Evolutionary conservation across 2,329 filamentous ascomycete genomes (phyloP), one percentile per base, ranked within the genome.

Genomic region (Epichloe scottii): DNA sequence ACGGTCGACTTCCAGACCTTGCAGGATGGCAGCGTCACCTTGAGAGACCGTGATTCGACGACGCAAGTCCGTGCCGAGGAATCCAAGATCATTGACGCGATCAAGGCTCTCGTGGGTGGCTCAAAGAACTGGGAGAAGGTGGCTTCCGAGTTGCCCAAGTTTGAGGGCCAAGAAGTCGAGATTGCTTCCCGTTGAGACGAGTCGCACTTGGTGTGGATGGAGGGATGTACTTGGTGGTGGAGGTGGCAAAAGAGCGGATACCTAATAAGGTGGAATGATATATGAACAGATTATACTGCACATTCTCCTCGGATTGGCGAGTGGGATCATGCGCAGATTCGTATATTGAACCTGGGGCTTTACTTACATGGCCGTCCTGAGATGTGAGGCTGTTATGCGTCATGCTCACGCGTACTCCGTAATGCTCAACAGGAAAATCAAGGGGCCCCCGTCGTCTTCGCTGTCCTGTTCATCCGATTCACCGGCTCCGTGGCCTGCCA

Each of bases 1-100:
- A 97, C 91, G 0, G 81, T 97, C 54, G 91, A 97, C 68, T 97
- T 96, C 78, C 88, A 97, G 75, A 94, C 88, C 46, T 74, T 95
- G 58, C 82, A 95, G 69, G 89, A 96, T 66, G 81, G 81, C 64
- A 86, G 85, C 7, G 80, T 94, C 63, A 97, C 91, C 1, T 79
- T 97, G 57, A 78, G 91, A 64, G 91, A 97, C 67, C 84, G 89
- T 56, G 93, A 97, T 71, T 85, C 84, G 41, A 96, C 88, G 50
- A 86, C 83, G 66, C 91, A 97, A 72, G 89, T 97, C 52, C 85
- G 93, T 54, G 87, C 87, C 11, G 82, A 81, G 55, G 79, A 93
- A 65, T 84, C 87, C 40, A 85, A 85, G 64, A 89, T 97, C 53
- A 71, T 93, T 53, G 77, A 79, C 51, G 88, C 89, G 30, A 78